Percentiles rank a stretch among this genome's conserved stretches.
Evolutionary conservation across 345 rosid species (phyloP).

Genomic region (Arabis alpina): DNA sequence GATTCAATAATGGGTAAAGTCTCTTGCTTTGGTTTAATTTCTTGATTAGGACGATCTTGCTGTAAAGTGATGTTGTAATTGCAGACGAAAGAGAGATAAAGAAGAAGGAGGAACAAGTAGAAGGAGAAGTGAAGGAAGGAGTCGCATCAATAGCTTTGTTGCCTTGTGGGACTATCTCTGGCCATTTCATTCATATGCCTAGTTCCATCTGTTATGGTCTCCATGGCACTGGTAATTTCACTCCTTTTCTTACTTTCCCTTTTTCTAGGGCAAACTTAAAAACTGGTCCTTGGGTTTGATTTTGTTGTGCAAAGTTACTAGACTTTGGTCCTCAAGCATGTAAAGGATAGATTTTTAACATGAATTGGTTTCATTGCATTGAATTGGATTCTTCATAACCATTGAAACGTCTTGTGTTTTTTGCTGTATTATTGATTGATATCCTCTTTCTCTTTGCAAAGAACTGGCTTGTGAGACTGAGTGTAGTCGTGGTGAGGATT

Average conservation of each 20-base stretch:
- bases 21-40: neutral
- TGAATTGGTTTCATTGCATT: neutral
- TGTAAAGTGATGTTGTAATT: neutral
- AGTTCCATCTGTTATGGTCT: constrained; percentile 87
- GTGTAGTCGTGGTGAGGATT: constrained; percentile 95
- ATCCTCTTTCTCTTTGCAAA: constrained; percentile 29
- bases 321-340: too few relatives aligned
- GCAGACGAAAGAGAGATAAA: constrained; percentile 38
- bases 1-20: constrained; percentile 38
- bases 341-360: too few relatives aligned
- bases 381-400: neutral
- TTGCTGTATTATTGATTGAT: neutral
- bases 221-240: constrained; percentile 72
- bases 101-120: constrained; percentile 37
- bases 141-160: constrained; percentile 85
- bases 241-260: neutral
- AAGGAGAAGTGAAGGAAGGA: constrained; percentile 68
- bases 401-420: neutral
- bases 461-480: constrained; percentile 92
- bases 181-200: constrained; percentile 88
- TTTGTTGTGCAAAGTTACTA: neutral
- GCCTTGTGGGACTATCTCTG: constrained; percentile 85
- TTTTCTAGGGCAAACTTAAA: neutral
- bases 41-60: neutral
- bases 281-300: neutral